Evolutionary conservation across 495 filamentous ascomycete species (phyloP).

Genomic region (Hypoxylon fragiforme): DNA sequence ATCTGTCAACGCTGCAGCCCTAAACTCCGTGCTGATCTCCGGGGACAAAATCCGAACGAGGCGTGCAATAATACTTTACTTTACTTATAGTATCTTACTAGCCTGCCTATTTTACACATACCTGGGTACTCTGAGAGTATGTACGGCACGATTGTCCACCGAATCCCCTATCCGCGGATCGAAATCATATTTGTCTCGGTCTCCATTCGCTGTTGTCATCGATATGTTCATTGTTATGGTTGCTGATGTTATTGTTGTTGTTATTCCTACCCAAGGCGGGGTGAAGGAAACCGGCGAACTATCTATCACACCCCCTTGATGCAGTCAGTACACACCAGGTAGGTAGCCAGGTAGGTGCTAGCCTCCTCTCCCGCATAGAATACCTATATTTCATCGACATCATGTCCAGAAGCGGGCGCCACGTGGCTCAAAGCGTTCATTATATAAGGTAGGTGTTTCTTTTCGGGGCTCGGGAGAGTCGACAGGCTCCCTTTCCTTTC

Average conservation of each 20-base stretch:
- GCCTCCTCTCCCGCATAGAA: slow-evolving; percentile 9
- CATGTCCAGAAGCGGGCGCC: slow-evolving; percentile 21
- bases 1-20: slow-evolving; percentile 27
- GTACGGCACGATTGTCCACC: not conserved
- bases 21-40: slow-evolving; percentile 36
- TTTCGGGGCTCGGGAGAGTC: not conserved
- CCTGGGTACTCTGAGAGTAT: not conserved
- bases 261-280: not conserved
- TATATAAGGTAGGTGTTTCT: too few species aligned
- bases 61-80: slow-evolving; percentile 14
- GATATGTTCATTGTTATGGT: too few species aligned
- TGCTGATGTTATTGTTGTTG: too few species aligned
- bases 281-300: not conserved
- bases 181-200: slow-evolving; percentile 27
- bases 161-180: slow-evolving; percentile 18
- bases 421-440: slow-evolving; percentile 8
- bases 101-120: too few species aligned
- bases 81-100: too few species aligned
- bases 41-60: slow-evolving; percentile 21
- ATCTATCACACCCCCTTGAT: too few species aligned
- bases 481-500: slow-evolving; percentile 10
- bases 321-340: too few species aligned
- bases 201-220: too few species aligned
- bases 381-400: slow-evolving; percentile 15
- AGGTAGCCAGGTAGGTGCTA: too few species aligned